Conservation (phyloP, 1,284 basidiomycete genomes). For the Ustilago sp. region DNA sequence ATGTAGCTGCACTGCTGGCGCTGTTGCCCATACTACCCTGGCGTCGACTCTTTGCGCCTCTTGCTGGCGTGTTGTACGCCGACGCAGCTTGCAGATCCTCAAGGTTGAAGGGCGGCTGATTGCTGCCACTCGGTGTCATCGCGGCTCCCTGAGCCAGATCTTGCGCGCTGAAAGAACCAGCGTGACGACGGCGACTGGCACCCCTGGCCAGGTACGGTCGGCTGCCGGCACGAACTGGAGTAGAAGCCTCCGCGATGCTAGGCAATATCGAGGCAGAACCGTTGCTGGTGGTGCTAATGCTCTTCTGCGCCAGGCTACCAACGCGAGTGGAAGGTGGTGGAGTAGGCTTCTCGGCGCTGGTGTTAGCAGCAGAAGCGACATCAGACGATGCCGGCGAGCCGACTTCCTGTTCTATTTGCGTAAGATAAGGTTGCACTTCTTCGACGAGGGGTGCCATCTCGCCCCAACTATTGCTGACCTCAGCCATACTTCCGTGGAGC, state of each 20-base stretch:
- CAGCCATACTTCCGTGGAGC: slow-evolving; percentile 89
- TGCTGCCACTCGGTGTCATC: slow-evolving; percentile 44
- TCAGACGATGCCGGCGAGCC: slow-evolving; percentile 21
- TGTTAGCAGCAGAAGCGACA: neutral
- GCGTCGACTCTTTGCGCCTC: slow-evolving; percentile 18
- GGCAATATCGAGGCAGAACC: slow-evolving; percentile 43
- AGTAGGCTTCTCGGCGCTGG: slow-evolving; percentile 13
- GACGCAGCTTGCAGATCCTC: slow-evolving; percentile 43
- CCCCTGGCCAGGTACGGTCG: slow-evolving; percentile 36
- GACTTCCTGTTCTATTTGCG: slow-evolving; percentile 23
- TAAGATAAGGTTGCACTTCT: slow-evolving; percentile 72
- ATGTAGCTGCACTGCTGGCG: slow-evolving; percentile 33
- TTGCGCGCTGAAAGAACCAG: slow-evolving; percentile 64
- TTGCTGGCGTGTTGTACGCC: slow-evolving; percentile 39
- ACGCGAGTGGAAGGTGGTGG: slow-evolving; percentile 33
- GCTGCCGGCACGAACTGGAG: slow-evolving; percentile 35
- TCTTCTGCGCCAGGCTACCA: slow-evolving; percentile 30
- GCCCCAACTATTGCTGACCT: slow-evolving; percentile 88
- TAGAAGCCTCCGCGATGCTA: slow-evolving; percentile 60
- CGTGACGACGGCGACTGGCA: slow-evolving; percentile 51
- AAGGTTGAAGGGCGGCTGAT: slow-evolving; percentile 46
- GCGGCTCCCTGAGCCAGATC: slow-evolving; percentile 60
- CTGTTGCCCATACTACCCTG: slow-evolving; percentile 35
- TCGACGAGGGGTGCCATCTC: slow-evolving; percentile 80
- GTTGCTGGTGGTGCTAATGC: slow-evolving; percentile 26